Evolutionary conservation across 202 grass and related monocot species (phyloP).

Genomic region (Panicum hallii): DNA sequence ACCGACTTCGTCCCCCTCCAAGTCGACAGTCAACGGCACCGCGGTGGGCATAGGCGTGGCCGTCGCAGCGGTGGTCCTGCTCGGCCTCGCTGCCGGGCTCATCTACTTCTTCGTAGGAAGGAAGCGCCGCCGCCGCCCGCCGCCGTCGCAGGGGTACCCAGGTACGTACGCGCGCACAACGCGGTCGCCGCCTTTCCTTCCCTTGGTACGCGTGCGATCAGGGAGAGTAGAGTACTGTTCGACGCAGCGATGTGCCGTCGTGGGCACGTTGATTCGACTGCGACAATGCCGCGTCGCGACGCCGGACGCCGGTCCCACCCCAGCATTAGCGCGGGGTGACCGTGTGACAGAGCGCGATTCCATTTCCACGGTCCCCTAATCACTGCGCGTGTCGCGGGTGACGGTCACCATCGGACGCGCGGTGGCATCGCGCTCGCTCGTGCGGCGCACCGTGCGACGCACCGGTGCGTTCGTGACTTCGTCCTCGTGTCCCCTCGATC

Average conservation of each 20-base stretch:
- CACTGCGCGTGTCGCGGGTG: conserved; percentile 5
- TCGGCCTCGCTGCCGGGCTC: conserved; percentile 43
- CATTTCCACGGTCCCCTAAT: conserved; percentile 6
- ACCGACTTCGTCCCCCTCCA: conserved; percentile 11
- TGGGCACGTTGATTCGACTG: conserved; percentile 7
- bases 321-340: background rate
- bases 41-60: conserved; percentile 30
- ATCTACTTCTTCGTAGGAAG: conserved; percentile 47
- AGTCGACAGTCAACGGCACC: conserved; percentile 25
- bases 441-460: background rate
- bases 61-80: conserved; percentile 44
- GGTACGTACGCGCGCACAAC: conserved; percentile 10
- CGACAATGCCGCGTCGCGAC: conserved; percentile 33
- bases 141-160: conserved; percentile 19
- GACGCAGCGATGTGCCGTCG: conserved; percentile 21
- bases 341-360: background rate
- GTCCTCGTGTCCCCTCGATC: background rate
- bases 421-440: background rate
- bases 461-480: background rate
- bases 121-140: conserved; percentile 39
- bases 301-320: background rate
- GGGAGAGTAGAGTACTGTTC: background rate
- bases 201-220: background rate
- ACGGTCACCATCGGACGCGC: background rate
- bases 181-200: background rate